A percentile compares a stretch with the other conserved stretches of the same genome.
Conservation (phyloP, 805 yeast species). For the Candida xyloterini region DNA sequence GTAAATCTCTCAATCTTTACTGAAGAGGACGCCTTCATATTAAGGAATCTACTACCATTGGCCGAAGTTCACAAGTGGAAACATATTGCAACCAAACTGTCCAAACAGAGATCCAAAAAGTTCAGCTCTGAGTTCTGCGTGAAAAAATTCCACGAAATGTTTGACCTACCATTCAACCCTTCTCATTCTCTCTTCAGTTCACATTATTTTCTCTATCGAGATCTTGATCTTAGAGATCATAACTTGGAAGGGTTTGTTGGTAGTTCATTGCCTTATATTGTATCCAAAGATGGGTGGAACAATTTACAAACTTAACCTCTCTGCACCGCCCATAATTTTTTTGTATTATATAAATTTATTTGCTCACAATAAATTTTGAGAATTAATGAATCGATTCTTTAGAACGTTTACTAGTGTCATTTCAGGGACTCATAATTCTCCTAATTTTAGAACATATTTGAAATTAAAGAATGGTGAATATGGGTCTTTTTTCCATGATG, state of each 20-base stretch:
- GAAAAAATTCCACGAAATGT: conserved; percentile 34
- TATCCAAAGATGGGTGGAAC: conserved; percentile 33
- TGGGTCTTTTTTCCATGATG: conserved; percentile 70
- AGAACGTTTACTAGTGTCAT: conserved; percentile 20
- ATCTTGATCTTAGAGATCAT: conserved; percentile 8
- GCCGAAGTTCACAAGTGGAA: conserved; percentile 37
- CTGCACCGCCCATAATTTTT: neutral
- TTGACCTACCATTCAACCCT: conserved; percentile 29
- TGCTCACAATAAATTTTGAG: too few relatives aligned
- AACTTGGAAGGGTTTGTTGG: conserved; percentile 34
- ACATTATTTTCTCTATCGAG: conserved; percentile 17
- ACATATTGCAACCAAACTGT: conserved; percentile 29
- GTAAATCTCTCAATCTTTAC: conserved; percentile 27
- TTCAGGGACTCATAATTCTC: conserved; percentile 39
- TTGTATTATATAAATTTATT: neutral
- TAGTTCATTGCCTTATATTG: conserved; percentile 32
- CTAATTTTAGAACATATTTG: conserved; percentile 43
- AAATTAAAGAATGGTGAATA: conserved; percentile 38
- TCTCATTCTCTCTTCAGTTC: conserved; percentile 24
- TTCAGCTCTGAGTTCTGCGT: conserved; percentile 30
- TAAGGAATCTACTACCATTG: conserved; percentile 28
- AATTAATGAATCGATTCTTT: neutral
- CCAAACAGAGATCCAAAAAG: conserved; percentile 31
- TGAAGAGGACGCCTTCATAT: conserved; percentile 29
- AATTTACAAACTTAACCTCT: conserved; percentile 13